Conservation (phyloP, 2,329 filamentous ascomycete genomes). For the Claviceps quebecensis region DNA sequence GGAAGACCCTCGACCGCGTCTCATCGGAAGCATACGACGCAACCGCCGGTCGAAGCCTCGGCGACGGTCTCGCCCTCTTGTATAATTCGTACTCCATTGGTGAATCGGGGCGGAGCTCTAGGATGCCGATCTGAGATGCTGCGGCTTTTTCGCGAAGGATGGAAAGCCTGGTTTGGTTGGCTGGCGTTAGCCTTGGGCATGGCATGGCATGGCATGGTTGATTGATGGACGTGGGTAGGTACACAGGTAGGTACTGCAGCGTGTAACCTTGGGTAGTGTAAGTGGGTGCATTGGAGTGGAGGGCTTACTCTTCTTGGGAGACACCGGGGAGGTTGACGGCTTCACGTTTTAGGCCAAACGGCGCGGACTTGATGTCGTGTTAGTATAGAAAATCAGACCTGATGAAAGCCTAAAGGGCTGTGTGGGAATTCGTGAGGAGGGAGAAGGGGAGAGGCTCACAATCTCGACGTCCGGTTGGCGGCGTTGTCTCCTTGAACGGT, state of each 20-base stretch:
- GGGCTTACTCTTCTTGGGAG: constrained; percentile 42
- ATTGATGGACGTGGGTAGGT: too few relatives aligned
- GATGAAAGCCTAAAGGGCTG: too few relatives aligned
- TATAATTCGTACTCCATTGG: constrained; percentile 3
- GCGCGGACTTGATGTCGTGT: constrained; percentile 31
- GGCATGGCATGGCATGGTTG: too few relatives aligned
- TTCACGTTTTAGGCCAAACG: constrained; percentile 44
- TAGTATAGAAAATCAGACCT: background rate
- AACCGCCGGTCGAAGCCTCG: constrained; percentile 2
- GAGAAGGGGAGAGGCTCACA: constrained; percentile 19
- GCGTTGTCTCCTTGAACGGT: constrained; percentile 28
- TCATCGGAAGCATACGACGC: background rate
- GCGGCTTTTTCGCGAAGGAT: constrained; percentile 39
- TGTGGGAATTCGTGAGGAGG: too few relatives aligned
- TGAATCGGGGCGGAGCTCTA: constrained; percentile 15
- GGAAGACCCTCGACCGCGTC: background rate
- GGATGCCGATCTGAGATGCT: constrained; percentile 33
- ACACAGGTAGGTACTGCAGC: too few relatives aligned
- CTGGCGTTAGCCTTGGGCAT: background rate
- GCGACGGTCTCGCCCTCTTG: constrained; percentile 6
- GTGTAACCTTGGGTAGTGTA: too few relatives aligned
- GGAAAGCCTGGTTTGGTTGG: constrained; percentile 27
- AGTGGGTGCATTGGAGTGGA: background rate
- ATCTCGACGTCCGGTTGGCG: constrained; percentile 30
- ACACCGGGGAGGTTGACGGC: constrained; percentile 39